Evolutionary conservation across 2,329 filamentous ascomycete species (phyloP).

Genomic region (Diaporthe citriasiana): DNA sequence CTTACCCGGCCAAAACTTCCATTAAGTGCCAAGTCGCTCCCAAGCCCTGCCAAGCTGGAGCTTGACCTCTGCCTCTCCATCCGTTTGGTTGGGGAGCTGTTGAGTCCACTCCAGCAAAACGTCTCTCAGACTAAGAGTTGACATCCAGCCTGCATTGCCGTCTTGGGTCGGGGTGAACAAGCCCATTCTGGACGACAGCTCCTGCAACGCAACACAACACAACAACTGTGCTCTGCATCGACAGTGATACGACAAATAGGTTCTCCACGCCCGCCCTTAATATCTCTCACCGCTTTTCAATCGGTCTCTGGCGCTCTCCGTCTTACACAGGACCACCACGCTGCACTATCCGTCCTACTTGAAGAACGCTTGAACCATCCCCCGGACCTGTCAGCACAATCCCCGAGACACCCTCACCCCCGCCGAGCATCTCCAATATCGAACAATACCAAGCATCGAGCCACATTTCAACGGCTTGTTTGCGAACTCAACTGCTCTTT

Average conservation of each 20-base stretch:
- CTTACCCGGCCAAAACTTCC: conserved; percentile 21
- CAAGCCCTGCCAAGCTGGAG: conserved; percentile 37
- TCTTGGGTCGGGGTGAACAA: conserved; percentile 8
- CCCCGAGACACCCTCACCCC: conserved; percentile 25
- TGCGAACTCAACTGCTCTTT: not conserved
- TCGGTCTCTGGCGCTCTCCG: not conserved
- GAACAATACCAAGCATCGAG: not conserved
- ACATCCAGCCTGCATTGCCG: conserved; percentile 37
- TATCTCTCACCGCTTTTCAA: conserved; percentile 27
- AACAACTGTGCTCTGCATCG: conserved; percentile 26
- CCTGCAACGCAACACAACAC: conserved; percentile 33
- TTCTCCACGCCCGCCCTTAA: conserved; percentile 1
- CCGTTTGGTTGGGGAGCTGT: conserved; percentile 27
- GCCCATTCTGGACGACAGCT: conserved; percentile 9
- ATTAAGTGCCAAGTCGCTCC: conserved; percentile 33
- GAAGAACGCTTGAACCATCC: not conserved
- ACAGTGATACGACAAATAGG: conserved; percentile 25
- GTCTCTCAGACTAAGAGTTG: conserved; percentile 35
- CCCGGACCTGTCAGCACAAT: conserved; percentile 23
- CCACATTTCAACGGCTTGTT: not conserved
- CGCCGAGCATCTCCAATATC: conserved; percentile 20
- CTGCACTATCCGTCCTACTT: conserved; percentile 6
- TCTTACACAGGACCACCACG: conserved; percentile 15
- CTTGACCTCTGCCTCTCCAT: conserved; percentile 7
- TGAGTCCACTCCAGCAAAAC: conserved; percentile 30